phyloP scores from a whole-genome alignment of 768 basidiomycete species.

The Amanita molliuscula region DNA sequence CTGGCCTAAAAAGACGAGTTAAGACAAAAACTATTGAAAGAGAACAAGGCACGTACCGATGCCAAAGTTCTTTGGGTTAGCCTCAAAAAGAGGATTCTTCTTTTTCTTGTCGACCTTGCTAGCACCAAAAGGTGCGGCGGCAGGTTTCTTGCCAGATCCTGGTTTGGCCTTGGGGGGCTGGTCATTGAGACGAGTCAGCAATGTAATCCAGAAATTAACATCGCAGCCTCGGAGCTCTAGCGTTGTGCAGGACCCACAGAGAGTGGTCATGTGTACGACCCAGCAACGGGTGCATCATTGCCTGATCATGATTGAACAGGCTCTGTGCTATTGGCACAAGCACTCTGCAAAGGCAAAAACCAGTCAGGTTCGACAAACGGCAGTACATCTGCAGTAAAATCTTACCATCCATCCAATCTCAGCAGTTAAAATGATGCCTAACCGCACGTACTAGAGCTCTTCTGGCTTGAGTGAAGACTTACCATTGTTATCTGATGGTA shows the following conservation, averaged over 20 bases:
- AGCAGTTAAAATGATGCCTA: slow-evolving; percentile 20
- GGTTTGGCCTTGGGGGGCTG: slow-evolving; percentile 74
- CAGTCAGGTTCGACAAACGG: not conserved
- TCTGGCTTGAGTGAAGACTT: slow-evolving; percentile 23
- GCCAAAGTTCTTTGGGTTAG: slow-evolving; percentile 85
- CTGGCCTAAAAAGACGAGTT: slow-evolving; percentile 51
- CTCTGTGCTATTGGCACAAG: not conserved
- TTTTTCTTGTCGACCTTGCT: slow-evolving; percentile 63
- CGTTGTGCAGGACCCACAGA: slow-evolving; percentile 19
- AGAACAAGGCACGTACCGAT: slow-evolving; percentile 55
- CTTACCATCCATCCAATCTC: slow-evolving; percentile 44
- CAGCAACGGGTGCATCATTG: not conserved
- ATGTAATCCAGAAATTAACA: slow-evolving; percentile 19
- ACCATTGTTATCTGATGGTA: slow-evolving; percentile 41
- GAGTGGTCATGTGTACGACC: not conserved
- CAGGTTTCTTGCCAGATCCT: slow-evolving; percentile 75
- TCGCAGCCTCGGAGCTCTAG: slow-evolving; percentile 47
- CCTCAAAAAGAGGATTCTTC: slow-evolving; percentile 96
- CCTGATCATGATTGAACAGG: not conserved
- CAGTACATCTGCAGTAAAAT: slow-evolving; percentile 25
- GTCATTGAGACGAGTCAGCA: slow-evolving; percentile 83
- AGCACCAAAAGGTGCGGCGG: slow-evolving; percentile 74
- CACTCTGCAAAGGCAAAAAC: slow-evolving; percentile 7
- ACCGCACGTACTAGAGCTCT: slow-evolving; percentile 29
- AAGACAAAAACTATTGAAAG: not conserved